Evolutionary conservation across 192 early-diverging fungal genomes (phyloP), one percentile per base, ranked within the genome.

Genomic region (Coemansia sp.): DNA sequence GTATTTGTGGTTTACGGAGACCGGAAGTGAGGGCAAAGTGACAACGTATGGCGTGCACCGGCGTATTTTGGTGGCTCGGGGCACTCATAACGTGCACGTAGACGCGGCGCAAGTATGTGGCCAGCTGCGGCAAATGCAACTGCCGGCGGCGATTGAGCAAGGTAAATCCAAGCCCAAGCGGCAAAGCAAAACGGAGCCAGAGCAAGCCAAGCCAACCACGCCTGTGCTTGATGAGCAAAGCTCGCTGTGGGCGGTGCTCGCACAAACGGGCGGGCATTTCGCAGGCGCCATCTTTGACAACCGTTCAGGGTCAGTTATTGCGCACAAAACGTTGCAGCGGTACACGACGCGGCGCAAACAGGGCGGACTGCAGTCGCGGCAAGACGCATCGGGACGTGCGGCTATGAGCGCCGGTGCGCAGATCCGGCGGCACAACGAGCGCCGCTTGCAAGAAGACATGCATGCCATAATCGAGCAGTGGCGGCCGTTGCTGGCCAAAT

Each of bases 271-370:
- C 53, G 93, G 96, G 12, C 90, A 93, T 67, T 99, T 99, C 84
- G 93, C 93, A 7, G 97, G 89, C 13, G 85, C 89, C 3, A 85
- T 98, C 8, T 83, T 96, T 55, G 93, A 95, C 69, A 82, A 88
- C 61, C 71, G 71, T 27, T 79, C 77, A 18, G 85, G 85, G 43
- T 69, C 81, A 47, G 66, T 88, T 23, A 43, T 93, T 3, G 87
- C 80, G 0, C 94, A 98, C 82, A 99, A 98, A 76, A 93, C 94
- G 22, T 88, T 97, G 61, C 94, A 96, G 69, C 85, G 97, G 38
- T 99, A 99, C 76, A 99, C 97, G 5, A 96, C 94, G 4, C 87
- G 97, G 35, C 81, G 90, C 58, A 97, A 98, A 65, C 97, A 99
- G 72, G 97, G 97, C 66, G 95, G 95, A 0, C 84, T 92, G 20